Base-by-base conservation (phyloP, 2,329 filamentous ascomycete genomes). In the Arthroderma sp. region DNA sequence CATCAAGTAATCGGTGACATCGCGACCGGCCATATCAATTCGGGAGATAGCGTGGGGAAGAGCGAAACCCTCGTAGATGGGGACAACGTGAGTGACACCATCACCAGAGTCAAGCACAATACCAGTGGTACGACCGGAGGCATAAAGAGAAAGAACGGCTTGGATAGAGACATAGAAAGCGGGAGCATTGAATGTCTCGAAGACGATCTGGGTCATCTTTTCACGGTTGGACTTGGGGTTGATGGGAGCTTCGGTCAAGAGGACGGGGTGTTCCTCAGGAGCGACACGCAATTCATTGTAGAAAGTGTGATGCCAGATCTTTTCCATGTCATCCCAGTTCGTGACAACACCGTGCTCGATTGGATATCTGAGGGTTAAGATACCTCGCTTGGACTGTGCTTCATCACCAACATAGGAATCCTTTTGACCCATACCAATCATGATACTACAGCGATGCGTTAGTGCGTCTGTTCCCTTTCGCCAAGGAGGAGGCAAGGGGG, bases 291-390 rank as follows among this genome's bases (percentile, higher is more conserved):
- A 80, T 80, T 98, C 91, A 77, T 98, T 98, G 85, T 96, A 98
- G 81, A 98, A 98, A 68, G 91, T 96, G 85, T 98, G 91, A 74
- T 98, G 91, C 91, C 91, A 98, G 63, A 98, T 96, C 83, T 96
- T 96, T 80, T 96, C 91, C 91, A 96, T 96, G 73, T 96, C 91
- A 71, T 98, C 91, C 91, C 91, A 98, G 85, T 96, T 96, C 76
- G 91, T 98, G 68, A 98, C 91, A 64, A 98, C 91, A 91, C 91
- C 91, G 82, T 98, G 91, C 81, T 98, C 91, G 70, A 98, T 98
- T 68, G 91, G 91, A 76, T 98, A 98, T 78, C 91, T 83, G 69
- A 98, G 81, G 55, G 89, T 96, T 62, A 98, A 81, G 75, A 98
- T 96, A 94, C 91, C 91, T 91, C 91, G 89, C 88, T 98, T 98